A percentile compares a stretch with the other conserved stretches of the same genome.
Conservation (phyloP, 2,329 filamentous ascomycete species). For the Phialocephala subalpina region DNA sequence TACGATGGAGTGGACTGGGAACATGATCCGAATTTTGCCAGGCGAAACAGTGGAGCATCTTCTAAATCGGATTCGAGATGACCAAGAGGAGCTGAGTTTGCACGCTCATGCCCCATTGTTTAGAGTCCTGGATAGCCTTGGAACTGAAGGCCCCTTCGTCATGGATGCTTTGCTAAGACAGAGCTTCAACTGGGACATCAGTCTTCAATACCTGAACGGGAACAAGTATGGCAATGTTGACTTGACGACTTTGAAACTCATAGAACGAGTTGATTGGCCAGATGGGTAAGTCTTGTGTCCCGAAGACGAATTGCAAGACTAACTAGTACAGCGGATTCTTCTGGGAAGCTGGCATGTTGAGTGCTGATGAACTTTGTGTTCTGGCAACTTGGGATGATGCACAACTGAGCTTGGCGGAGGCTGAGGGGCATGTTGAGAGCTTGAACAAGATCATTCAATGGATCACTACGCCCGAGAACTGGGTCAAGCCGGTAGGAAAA, state of each 20-base stretch:
- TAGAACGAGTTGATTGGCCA: slow-evolving; percentile 18
- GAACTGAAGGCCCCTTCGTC: slow-evolving; percentile 4
- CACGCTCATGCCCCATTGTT: slow-evolving; percentile 17
- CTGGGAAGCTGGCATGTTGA: slow-evolving; percentile 13
- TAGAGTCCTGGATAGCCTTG: slow-evolving; percentile 14
- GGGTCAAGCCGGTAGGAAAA: background rate
- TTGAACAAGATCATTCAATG: background rate
- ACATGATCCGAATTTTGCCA: slow-evolving; percentile 13
- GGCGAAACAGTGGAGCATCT: slow-evolving; percentile 13
- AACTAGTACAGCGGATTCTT: slow-evolving; percentile 10
- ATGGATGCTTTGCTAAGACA: slow-evolving; percentile 12
- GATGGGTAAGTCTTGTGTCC: slow-evolving; percentile 12
- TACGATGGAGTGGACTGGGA: slow-evolving; percentile 10
- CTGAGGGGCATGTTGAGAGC: background rate
- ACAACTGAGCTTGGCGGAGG: background rate
- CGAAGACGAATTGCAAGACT: background rate
- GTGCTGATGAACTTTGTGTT: slow-evolving; percentile 5
- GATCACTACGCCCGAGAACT: background rate
- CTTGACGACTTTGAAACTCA: background rate
- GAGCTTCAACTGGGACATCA: slow-evolving; percentile 16
- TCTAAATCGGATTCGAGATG: slow-evolving; percentile 2
- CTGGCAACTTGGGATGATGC: slow-evolving; percentile 12
- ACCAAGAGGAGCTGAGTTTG: slow-evolving; percentile 8
- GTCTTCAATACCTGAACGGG: slow-evolving; percentile 4
- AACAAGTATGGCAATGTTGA: background rate